Base-by-base conservation (phyloP, 345 rosid genomes). In the Abelmoschus esculentus region DNA sequence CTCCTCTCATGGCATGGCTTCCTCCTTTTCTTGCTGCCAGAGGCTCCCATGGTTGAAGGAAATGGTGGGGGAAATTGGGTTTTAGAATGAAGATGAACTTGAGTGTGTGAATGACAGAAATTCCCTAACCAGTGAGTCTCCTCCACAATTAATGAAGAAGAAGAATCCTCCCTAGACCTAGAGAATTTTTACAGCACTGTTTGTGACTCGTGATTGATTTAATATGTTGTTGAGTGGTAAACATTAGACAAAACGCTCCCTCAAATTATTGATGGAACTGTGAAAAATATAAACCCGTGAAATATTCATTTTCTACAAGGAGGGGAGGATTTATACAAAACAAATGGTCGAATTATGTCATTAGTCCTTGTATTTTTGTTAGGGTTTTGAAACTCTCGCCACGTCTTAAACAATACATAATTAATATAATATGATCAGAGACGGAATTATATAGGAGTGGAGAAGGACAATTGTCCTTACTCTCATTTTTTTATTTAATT, bases 11-110 rank as follows among this genome's bases (percentile, higher is more conserved):
- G 15, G 4, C 28, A n/a, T 12, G 38, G 12, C 22, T 54, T 68
- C 34, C 75, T 71, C 76, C 60, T 81, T 19, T 70, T 80, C 83
- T 79, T 86, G 77, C 90, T 80, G 32, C 71, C 62, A 44, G 68
- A 79, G 31, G 80, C 73, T 52, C 84, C 88, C 95, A 89, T 88
- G 46, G 17, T 66, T 6, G 26, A 1, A 1, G 26, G 26, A 22
- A 22, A 22, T 3, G 17, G 56, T 6, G 26, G 26, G 26, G 26
- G 26, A 22, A 22, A 22, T 3, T 13, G 52, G 17, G 18, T 38
- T 38, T 38, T 40, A 40, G 44, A 40, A 40, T 40, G 2, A 40
- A 70, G 70, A 44, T 44, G 18, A 73, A 69, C 11, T 2, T 7
- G 40, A 18, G 60, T 19, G 61, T 77, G 82, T 77, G 83, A 81